These are phyloP conservation scores for Sphagnum tenellum DNA, from an alignment of 225 moss, liverwort and hornwort species.

Conservation along the genomic window DNA sequence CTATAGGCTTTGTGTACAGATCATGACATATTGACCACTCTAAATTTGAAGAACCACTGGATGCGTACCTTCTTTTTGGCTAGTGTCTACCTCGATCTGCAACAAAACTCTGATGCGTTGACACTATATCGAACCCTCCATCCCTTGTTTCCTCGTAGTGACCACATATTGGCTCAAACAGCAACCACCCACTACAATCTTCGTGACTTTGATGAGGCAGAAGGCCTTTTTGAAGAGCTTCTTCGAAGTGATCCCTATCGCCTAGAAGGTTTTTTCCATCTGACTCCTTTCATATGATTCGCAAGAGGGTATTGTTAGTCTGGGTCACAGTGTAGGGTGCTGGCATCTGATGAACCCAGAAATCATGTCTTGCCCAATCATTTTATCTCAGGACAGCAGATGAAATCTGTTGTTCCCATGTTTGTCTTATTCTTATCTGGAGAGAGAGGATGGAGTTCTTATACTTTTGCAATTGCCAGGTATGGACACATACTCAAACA, in stretches of 20 bases:
- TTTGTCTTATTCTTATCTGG: no score
- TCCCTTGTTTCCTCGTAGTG: slow-evolving; percentile 74
- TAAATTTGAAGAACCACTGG: slow-evolving; percentile 92
- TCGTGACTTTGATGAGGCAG: slow-evolving; percentile 95
- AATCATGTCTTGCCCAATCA: no score
- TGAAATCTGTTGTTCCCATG: no score
- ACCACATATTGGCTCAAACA: slow-evolving; percentile 92
- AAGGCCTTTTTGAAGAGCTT: slow-evolving; percentile 86
- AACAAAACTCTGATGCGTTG: slow-evolving; percentile 84
- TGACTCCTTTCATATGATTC: no score
- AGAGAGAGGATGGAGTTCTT: no score
- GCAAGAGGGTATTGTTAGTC: no score
- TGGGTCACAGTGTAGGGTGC: no score
- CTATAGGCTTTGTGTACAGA: slow-evolving; percentile 95
- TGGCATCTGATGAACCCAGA: no score
- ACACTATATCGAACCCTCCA: slow-evolving; percentile 77
- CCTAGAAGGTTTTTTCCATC: slow-evolving; percentile 46
- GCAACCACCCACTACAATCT: slow-evolving; percentile 94
- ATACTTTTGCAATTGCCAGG: slow-evolving; percentile 12
- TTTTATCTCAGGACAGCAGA: no score
- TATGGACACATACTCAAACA: slow-evolving; percentile 96
- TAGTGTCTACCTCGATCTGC: slow-evolving; percentile 86
- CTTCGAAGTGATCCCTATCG: slow-evolving; percentile 78
- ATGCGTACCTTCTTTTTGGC: slow-evolving; percentile 99
- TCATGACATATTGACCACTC: slow-evolving; percentile 73